A percentile compares a stretch with the other conserved stretches of the same genome.
These are phyloP conservation scores for Chaetomiaceae sp. DNA, from an alignment of 2,329 filamentous ascomycete genomes.

Conservation along the genomic window DNA sequence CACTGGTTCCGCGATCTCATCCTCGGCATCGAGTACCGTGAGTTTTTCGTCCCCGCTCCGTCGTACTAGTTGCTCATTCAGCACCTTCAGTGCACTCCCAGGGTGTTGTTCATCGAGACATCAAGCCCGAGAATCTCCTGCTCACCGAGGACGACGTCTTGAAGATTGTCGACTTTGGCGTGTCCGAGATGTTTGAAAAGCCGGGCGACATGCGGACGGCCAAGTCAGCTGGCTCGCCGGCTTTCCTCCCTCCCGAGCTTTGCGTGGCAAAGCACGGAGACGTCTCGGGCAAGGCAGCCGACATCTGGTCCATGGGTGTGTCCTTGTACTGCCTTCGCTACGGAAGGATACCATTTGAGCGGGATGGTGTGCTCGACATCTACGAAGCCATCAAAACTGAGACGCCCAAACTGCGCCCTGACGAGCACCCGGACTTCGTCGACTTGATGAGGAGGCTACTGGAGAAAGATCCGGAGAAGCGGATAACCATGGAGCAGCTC, in stretches of 20 bases:
- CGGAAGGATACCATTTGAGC: conserved; percentile 81
- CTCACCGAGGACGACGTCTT: conserved; percentile 88
- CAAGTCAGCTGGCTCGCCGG: conserved; percentile 91
- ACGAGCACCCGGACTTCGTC: conserved; percentile 63
- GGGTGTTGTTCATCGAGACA: conserved; percentile 91
- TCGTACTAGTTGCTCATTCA: neutral
- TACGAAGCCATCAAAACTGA: conserved; percentile 84
- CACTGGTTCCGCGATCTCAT: conserved; percentile 95
- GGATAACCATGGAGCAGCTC: conserved; percentile 78
- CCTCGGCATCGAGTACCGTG: conserved; percentile 87
- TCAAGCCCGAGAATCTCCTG: conserved; percentile 95
- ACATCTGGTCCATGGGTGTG: conserved; percentile 98
- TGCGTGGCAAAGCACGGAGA: conserved; percentile 83
- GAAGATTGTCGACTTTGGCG: conserved; percentile 98
- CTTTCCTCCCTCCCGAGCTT: conserved; percentile 89
- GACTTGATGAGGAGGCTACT: conserved; percentile 71
- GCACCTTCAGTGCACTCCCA: conserved; percentile 73
- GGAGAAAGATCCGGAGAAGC: conserved; percentile 77
- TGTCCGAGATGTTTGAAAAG: conserved; percentile 97
- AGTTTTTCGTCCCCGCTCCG: conserved; percentile 33
- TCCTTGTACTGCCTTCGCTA: conserved; percentile 91
- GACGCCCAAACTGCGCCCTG: conserved; percentile 55
- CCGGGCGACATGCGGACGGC: conserved; percentile 77
- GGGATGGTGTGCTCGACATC: conserved; percentile 73
- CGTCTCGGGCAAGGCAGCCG: conserved; percentile 82